Evolutionary conservation across 331 rosid genomes (phyloP).

Genomic region (Phaseolus coccineus): DNA sequence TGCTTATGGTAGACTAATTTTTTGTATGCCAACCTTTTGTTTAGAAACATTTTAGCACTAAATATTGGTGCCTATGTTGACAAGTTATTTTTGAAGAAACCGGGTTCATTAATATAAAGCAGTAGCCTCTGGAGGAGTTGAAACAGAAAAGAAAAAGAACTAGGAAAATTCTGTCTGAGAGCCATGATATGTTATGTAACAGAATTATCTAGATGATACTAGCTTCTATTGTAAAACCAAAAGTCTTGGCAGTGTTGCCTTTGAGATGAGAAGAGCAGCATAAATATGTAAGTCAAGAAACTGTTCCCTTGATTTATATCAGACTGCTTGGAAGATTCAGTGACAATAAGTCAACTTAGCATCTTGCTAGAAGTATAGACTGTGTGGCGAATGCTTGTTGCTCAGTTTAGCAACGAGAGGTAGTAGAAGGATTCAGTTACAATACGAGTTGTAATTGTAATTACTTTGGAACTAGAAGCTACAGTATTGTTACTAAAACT

Average conservation of each 20-base stretch:
- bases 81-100: not conserved
- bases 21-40: not conserved
- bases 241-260: not conserved
- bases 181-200: not conserved
- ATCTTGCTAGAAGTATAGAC: not conserved
- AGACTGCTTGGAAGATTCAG: not conserved
- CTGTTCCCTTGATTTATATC: not conserved
- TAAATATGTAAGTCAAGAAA: not conserved
- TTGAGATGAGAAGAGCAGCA: not conserved
- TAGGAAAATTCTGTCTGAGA: not conserved
- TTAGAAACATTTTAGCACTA: not conserved
- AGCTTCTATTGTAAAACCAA: not conserved
- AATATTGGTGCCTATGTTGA: not conserved
- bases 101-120: not conserved
- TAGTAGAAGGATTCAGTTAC: not conserved
- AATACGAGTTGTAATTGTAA: not conserved
- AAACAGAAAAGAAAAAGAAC: not conserved
- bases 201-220: not conserved
- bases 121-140: not conserved
- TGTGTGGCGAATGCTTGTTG: not conserved
- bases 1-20: not conserved
- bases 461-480: not conserved
- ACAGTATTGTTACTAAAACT: not conserved
- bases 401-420: slow-evolving; percentile 5
- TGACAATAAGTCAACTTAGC: not conserved